These are phyloP conservation scores for Penicillium coprophilum DNA, from an alignment of 495 filamentous ascomycete genomes.

Conservation along the genomic window DNA sequence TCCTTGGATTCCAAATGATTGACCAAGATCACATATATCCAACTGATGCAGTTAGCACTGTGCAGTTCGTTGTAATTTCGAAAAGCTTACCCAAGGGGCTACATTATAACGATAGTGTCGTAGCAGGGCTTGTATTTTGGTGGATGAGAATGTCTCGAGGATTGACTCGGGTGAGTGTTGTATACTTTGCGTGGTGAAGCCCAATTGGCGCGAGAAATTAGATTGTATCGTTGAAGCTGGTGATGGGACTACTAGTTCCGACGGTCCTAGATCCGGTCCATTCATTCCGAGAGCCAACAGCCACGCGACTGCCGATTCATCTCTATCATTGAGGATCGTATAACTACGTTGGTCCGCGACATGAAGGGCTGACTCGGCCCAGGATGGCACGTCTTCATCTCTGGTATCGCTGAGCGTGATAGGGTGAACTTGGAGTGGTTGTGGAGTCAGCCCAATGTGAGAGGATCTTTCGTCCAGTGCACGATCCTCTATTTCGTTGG, in stretches of 20 bases:
- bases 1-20: constrained; percentile 33
- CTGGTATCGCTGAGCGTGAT: background rate
- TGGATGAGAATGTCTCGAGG: constrained; percentile 11
- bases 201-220: background rate
- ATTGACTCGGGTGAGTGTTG: background rate
- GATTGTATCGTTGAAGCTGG: background rate
- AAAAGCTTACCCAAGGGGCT: constrained; percentile 34
- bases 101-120: constrained; percentile 39
- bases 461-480: background rate
- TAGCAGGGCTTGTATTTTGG: constrained; percentile 27
- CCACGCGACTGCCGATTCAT: constrained; percentile 36
- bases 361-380: constrained; percentile 1
- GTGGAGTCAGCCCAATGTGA: constrained; percentile 2
- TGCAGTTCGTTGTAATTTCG: background rate
- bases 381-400: constrained; percentile 4
- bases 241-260: constrained; percentile 17
- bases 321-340: constrained; percentile 25
- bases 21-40: constrained; percentile 35
- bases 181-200: background rate
- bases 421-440: background rate
- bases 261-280: constrained; percentile 10
- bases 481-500: background rate
- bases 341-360: background rate
- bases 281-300: constrained; percentile 34
- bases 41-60: constrained; percentile 19